Conservation (phyloP, 306 rosid species). For the Medicago arabica region DNA sequence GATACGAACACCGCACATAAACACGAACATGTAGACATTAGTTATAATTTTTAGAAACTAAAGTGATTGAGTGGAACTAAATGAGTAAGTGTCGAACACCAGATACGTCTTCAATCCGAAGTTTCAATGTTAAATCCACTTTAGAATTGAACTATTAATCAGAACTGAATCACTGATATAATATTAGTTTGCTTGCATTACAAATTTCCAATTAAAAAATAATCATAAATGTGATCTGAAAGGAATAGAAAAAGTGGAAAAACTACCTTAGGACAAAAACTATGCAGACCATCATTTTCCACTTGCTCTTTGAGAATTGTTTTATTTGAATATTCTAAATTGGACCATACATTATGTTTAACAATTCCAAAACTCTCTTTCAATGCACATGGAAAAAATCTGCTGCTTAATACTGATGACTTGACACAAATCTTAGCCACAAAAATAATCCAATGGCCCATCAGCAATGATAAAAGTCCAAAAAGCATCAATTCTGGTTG, state of each 20-base stretch:
- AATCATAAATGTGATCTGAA: background rate
- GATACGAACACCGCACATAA: background rate
- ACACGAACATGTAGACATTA: background rate
- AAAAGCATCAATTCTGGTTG: slow-evolving; percentile 86
- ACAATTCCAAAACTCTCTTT: slow-evolving; percentile 35
- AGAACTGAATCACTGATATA: background rate
- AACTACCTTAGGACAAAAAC: slow-evolving; percentile 74
- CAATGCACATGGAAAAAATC: slow-evolving; percentile 74
- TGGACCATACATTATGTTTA: slow-evolving; percentile 38
- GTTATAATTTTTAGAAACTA: background rate
- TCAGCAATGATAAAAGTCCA: slow-evolving; percentile 84
- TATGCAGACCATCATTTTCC: slow-evolving; percentile 40
- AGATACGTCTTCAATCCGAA: background rate
- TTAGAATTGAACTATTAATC: background rate
- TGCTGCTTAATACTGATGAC: slow-evolving; percentile 64
- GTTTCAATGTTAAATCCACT: background rate
- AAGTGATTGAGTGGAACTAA: background rate
- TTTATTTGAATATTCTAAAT: slow-evolving; percentile 45
- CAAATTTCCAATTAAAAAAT: slow-evolving; percentile 17
- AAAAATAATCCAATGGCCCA: slow-evolving; percentile 87
- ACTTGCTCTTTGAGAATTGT: slow-evolving; percentile 52
- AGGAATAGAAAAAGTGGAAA: slow-evolving; percentile 9
- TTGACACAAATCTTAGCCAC: slow-evolving; percentile 91
- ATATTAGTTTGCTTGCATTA: background rate
- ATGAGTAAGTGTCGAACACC: background rate